Base-by-base conservation (phyloP, 2,329 filamentous ascomycete species). In the Xylaria sp. region DNA sequence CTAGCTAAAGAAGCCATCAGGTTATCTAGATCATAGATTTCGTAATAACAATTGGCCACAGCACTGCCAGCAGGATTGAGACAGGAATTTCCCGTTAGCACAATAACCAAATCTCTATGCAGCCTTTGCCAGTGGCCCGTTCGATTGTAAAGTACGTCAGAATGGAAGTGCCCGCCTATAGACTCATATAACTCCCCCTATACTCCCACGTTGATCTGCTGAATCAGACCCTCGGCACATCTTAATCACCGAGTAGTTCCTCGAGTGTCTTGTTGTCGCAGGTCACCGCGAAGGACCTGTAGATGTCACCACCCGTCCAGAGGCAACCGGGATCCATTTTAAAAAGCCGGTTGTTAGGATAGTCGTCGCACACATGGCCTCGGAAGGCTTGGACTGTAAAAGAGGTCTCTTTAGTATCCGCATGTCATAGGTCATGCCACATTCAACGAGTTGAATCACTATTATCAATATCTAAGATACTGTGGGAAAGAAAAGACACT, bases 221-320 rank as follows among this genome's bases (percentile, higher is more conserved):
- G 44, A 48, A 23, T 48, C 17, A 48, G 44, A 48, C 44, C 44
- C 44, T 48, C 20, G 44, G 44, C 44, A 48, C 44, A 48, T 23
- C 44, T n/a, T n/a, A 17, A 48, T 48, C 20, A 23, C 20, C 44
- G 44, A 48, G 15, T 23, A 48, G 20, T 48, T 48, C 44, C 15
- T 48, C 44, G 44, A 48, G 15, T 48, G 44, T 48, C 44, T 48
- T 48, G 44, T 48, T 48, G 44, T 48, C 44, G 44, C 44, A 48
- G 44, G 44, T 48, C 44, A 48, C 44, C 44, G 20, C 20, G 20
- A 48, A 48, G 44, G 44, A 48, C 44, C 20, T 48, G 44, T 48
- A 48, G 44, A 48, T 48, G 6, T 15, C 15, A 48, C 44, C 20
- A 48, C 44, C 44, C 44, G 44, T 11, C 44, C 20, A 48, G 44